Evolutionary conservation across 495 filamentous ascomycete genomes (phyloP), one percentile per base, ranked within the genome.

Genomic region (Patellaria atrata): DNA sequence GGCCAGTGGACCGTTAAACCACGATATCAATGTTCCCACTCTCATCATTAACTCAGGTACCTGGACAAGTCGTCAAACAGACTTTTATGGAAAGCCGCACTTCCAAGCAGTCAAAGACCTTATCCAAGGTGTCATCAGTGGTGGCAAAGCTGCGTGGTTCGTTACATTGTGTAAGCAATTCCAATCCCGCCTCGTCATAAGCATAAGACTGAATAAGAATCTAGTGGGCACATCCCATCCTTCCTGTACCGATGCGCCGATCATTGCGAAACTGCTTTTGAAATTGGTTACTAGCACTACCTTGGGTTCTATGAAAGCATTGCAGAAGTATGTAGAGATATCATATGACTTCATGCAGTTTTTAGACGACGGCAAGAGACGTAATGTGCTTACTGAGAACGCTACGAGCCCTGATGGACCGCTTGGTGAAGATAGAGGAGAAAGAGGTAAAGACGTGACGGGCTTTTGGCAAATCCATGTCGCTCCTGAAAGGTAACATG

Each of bases 201-300:
- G 27, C 19, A n/a, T 30, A 27, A n/a, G n/a, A n/a, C 32, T 41
- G 18, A 31, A 17, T 13, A 31, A 9, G 18, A 14, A 3, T 16
- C 12, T 16, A 41, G 43, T 63, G 2, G 65, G 65, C 14, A 68
- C 63, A 0, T 57, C 65, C 3, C 67, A 71, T 41, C 62, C 66
- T 3, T 63, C 58, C 0, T 59, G 68, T 22, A 69, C 67, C 1
- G 67, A 71, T 44, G 67, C 67, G 17, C 65, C 65, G 20, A 54
- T 71, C 11, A 52, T 70, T 5, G 58, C 65, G 37, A 65, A 65
- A 8, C 47, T 57, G 23, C 47, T 70, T 17, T 47, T 68, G 3
- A 55, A 57, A 23, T 62, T 60, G 45, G 65, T 60, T 4, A 70
- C 65, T 1, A 61, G 65, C 2, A 57, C 65, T 5, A 56, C 52